Base-by-base conservation (phyloP, 768 basidiomycete genomes). In the Naematelia aurantialba region DNA sequence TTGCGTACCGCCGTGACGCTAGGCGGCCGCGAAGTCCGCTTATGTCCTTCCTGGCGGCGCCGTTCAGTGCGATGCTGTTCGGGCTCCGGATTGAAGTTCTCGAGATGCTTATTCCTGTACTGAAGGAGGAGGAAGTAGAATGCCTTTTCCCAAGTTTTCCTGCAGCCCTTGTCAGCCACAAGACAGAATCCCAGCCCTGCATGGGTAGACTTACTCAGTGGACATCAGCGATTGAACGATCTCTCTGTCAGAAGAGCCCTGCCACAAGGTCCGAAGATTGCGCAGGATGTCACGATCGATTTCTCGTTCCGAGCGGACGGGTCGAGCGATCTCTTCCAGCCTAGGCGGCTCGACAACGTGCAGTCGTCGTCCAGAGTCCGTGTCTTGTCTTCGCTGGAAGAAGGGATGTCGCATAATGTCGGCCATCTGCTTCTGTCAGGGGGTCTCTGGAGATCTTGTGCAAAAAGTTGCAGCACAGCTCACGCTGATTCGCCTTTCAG, bases 371-470 rank as follows among this genome's bases (percentile, higher is more conserved):
- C 63, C 63, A 1, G 60, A 63, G 48, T 66, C 66, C 1, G 66
- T 66, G 57, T 62, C 61, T 46, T 81, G 80, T 0, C 81, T 80
- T 1, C 83, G 83, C 13, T 77, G 72, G 56, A 84, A 81, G 87
- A 91, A 97, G 2, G 93, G 91, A 75, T 98, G 93, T 17, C 78
- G 72, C 44, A 90, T 80, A 62, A 98, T 89, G 61, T 92, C 87
- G 0, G 86, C 82, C 76, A 98, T 91, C 93, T 96, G 65, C 17
- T 19, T 56, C 52, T 26, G 39, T 22, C 49, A 61, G 55, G 55
- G 1, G 4, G 42, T 45, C 24, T 47, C 13, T 48, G 42, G 53
- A 55, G n/a, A 8, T 76, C 84, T n/a, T n/a, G n/a, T n/a, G n/a
- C n/a, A n/a, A n/a, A n/a, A n/a, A n/a, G n/a, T n/a, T n/a, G n/a